Conservation (phyloP, 352 stramenopile genomes). For the Pythium volutum region DNA sequence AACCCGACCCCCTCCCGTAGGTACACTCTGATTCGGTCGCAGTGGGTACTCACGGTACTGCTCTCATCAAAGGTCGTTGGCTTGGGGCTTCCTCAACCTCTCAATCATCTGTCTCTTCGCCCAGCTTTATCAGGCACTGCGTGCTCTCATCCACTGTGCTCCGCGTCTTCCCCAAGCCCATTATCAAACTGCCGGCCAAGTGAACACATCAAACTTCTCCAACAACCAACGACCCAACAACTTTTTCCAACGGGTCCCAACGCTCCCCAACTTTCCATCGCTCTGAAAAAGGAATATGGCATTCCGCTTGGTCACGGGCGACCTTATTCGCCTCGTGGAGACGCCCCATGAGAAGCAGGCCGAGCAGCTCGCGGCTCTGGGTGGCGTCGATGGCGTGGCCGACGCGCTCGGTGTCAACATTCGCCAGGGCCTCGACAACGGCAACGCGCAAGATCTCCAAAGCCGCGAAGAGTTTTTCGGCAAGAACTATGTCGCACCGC, state of each 20-base stretch:
- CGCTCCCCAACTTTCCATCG: too few relatives aligned
- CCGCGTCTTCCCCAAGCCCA: background rate
- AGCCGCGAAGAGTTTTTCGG: slow-evolving; percentile 56
- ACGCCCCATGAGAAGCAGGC: slow-evolving; percentile 56
- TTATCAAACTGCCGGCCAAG: slow-evolving; percentile 2
- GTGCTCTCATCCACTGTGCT: too few relatives aligned
- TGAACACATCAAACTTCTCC: background rate
- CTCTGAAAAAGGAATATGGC: background rate
- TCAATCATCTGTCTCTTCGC: background rate
- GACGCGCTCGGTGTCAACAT: slow-evolving; percentile 42
- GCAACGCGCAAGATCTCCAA: slow-evolving; percentile 41
- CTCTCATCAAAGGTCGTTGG: background rate
- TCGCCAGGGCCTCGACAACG: slow-evolving; percentile 46
- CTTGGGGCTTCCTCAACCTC: background rate
- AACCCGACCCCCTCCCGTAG: slow-evolving; percentile 4
- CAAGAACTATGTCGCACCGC: slow-evolving; percentile 61
- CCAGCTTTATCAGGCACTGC: background rate
- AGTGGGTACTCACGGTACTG: slow-evolving; percentile 18
- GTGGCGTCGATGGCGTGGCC: slow-evolving; percentile 57
- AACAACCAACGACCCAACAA: background rate
- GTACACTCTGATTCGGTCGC: slow-evolving; percentile 5
- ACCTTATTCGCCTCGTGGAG: slow-evolving; percentile 72
- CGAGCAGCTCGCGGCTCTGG: slow-evolving; percentile 50
- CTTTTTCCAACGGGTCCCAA: too few relatives aligned
- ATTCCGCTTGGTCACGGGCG: slow-evolving; percentile 10